Evolutionary conservation across 495 filamentous ascomycete species (phyloP).

Genomic region (Penicillium argentinense): DNA sequence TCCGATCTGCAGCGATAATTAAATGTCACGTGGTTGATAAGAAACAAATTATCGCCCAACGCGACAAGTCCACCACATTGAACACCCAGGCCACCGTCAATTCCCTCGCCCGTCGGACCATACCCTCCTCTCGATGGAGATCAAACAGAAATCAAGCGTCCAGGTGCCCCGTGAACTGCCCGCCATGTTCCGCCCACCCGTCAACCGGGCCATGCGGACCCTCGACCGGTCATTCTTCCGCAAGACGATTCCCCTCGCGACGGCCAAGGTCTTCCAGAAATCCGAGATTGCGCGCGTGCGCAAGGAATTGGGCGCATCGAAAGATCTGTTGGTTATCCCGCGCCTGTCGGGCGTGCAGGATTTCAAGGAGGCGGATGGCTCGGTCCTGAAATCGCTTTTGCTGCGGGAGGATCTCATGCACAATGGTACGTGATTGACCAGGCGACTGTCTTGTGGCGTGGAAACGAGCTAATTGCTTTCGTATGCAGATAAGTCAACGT

Average conservation of each 20-base stretch:
- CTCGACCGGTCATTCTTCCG: constrained; percentile 84
- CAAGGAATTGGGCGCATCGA: constrained; percentile 52
- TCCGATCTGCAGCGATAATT: too few relatives aligned
- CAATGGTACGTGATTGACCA: constrained; percentile 54
- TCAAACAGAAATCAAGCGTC: constrained; percentile 15
- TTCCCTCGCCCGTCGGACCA: neutral
- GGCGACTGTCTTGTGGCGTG: neutral
- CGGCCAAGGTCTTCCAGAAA: constrained; percentile 72
- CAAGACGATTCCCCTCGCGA: constrained; percentile 69
- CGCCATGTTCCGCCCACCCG: constrained; percentile 75
- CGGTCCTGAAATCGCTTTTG: constrained; percentile 70
- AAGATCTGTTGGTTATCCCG: constrained; percentile 61
- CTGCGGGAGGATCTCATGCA: constrained; percentile 66
- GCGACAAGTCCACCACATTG: neutral
- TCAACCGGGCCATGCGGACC: constrained; percentile 73
- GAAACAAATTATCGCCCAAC: neutral
- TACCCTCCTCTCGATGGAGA: constrained; percentile 30
- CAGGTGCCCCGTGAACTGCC: constrained; percentile 29
- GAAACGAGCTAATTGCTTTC: constrained; percentile 47
- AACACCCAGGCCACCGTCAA: neutral
- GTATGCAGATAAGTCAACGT: constrained; percentile 67
- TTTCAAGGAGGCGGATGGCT: constrained; percentile 46
- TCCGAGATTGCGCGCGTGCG: constrained; percentile 69
- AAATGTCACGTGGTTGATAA: constrained; percentile 2
- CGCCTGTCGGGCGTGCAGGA: constrained; percentile 57